Base-by-base conservation (phyloP, 2,329 filamentous ascomycete species). In the Ophiostoma quercus region DNA sequence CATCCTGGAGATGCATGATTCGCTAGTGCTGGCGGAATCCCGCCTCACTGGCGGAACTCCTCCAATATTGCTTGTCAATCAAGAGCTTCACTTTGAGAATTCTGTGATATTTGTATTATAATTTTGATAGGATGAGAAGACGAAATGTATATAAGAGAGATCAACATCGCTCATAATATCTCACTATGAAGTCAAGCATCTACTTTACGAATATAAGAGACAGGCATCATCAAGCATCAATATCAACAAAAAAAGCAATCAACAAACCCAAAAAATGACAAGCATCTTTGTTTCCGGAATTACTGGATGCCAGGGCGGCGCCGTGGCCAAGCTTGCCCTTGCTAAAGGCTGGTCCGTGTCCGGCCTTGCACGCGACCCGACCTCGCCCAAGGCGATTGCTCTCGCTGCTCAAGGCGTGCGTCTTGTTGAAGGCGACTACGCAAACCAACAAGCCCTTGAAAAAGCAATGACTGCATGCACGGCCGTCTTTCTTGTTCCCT, bases 311-410 rank as follows among this genome's bases (percentile, higher is more conserved):
- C 69, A 71, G 29, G 81, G 81, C 66, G 76, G 76, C 3, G 76
- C 78, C 11, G 71, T 82, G 34, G 75, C 77, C 68, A 74, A 75
- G 39, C 73, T 77, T 22, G 60, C 69, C 51, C 79, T 82, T 14
- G 3, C n/a, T n/a, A 2, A 4, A 8, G 51, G 51, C 22, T 57
- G 51, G 51, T 57, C 51, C 11, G 51, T 57, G 51, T 25, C n/a
- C 2, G 51, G 51, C 22, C 51, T 57, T 7, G 51, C 51, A 8
- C 51, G 51, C n/a, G 51, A 57, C 51, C 51, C 51, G 51, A n/a
- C 51, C 16, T 22, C 51, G n/a, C n/a, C 51, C 51, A 57, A 22
- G 51, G 51, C 51, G 3, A 12, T 22, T 9, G 22, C 51, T 22
- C 51, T 57, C 51, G 22, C 51, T 12, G 22, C 51, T 9, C 51